Evolutionary conservation across 768 basidiomycete species (phyloP), one percentile per base, ranked within the genome.

Genomic region (Leccinellum albellum): DNA sequence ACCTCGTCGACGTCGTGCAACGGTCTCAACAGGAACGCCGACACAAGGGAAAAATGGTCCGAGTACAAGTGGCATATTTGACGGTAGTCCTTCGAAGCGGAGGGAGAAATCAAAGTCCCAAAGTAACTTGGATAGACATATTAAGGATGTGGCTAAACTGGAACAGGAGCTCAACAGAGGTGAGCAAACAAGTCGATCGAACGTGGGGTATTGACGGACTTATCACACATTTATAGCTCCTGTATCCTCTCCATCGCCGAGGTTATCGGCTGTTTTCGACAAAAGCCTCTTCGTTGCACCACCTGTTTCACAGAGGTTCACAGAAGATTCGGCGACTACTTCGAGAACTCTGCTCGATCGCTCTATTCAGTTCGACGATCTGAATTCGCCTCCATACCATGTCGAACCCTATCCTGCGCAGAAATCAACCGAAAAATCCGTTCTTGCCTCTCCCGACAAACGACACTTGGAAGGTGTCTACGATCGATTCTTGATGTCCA

Each of bases 401-500:
- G 85, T 89, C 33, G 82, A 87, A 61, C 82, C 86, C 2, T 88
- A 87, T 63, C 84, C 86, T 12, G 66, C 78, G 3, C 73, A 83
- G 56, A 73, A 76, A 55, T 70, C 75, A 1, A 68, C 66, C 20
- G 75, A 74, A 32, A 67, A 70, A 12, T 63, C 64, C 4, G 61
- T 66, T 20, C 65, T 79, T 10, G 83, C 86, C 56, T 79, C 85
- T 0, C 85, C 87, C 0, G 79, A 78, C 55, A 81, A 75, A 56
- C 84, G 79, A 42, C 82, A 80, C 47, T 65, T 88, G 26, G 89
- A 91, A 73, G 82, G 82, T 54, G 86, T 88, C 17, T 93, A 92
- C 59, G 91, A 93, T 62, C 83, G 87, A 42, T 87, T 91, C 75
- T 76, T 92, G 28, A 88, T 91, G 87, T 86, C 89, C 12, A 89